Percentiles rank a stretch among this genome's conserved stretches.
Conservation (phyloP, 2,329 filamentous ascomycete species). For the Dactylellina parvicollis region DNA sequence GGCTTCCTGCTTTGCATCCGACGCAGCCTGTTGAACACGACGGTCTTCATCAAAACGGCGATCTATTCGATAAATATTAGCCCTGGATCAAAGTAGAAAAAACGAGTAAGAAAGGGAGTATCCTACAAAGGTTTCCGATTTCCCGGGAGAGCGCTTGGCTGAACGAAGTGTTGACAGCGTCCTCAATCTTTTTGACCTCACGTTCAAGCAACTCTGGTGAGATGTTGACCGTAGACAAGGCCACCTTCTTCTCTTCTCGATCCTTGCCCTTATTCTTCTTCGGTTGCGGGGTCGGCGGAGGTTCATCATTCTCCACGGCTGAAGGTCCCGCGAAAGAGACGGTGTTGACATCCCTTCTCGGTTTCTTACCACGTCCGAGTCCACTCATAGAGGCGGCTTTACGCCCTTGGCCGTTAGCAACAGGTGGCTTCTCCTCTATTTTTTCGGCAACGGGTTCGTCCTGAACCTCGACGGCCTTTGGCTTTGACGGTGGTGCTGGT, state of each 20-base stretch:
- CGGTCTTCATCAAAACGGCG: conserved; percentile 75
- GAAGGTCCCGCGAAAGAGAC: conserved; percentile 56
- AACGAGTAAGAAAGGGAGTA: neutral
- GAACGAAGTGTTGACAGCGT: conserved; percentile 66
- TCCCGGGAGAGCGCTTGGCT: conserved; percentile 71
- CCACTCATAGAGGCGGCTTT: conserved; percentile 56
- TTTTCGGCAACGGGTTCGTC: conserved; percentile 57
- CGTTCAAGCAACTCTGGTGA: conserved; percentile 57
- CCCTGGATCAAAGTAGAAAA: conserved; percentile 62
- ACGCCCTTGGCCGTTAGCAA: conserved; percentile 53
- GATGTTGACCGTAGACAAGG: conserved; percentile 45
- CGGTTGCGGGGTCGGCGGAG: conserved; percentile 56
- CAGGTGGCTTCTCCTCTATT: conserved; percentile 54
- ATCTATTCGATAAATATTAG: conserved; percentile 60
- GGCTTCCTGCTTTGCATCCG: conserved; percentile 74
- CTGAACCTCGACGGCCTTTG: conserved; percentile 58
- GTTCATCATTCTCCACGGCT: conserved; percentile 57
- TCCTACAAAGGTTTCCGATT: conserved; percentile 65
- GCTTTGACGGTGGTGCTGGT: conserved; percentile 56
- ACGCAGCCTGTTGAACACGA: conserved; percentile 71
- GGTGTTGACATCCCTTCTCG: conserved; percentile 58
- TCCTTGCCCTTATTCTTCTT: conserved; percentile 73
- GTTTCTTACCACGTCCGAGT: conserved; percentile 61
- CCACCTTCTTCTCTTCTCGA: conserved; percentile 74
- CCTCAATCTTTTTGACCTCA: conserved; percentile 63